Conservation (phyloP, 1,139 yeast genomes). For the Yamadazyma conglobata region DNA sequence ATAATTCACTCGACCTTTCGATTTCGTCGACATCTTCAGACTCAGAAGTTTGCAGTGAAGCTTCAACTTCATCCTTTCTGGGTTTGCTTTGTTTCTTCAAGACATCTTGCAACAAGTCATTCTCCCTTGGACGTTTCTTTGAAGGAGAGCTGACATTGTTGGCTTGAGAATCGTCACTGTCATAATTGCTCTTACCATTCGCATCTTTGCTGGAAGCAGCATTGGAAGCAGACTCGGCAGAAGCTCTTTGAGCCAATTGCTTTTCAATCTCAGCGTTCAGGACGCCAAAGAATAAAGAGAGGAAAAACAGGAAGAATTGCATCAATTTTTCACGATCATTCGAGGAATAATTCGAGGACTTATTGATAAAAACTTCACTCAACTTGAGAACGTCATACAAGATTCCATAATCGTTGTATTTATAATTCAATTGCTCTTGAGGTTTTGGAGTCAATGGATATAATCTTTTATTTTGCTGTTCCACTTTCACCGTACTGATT, state of each 20-base stretch:
- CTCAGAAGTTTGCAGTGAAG: constrained; percentile 32
- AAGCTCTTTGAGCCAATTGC: constrained; percentile 23
- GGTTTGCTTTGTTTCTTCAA: constrained; percentile 62
- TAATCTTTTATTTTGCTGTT: constrained; percentile 71
- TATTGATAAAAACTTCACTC: constrained; percentile 65
- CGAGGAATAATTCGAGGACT: constrained; percentile 70
- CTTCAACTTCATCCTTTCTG: constrained; percentile 36
- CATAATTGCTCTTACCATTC: constrained; percentile 1
- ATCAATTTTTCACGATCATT: constrained; percentile 78
- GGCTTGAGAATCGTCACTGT: constrained; percentile 4
- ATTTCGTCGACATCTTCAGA: constrained; percentile 42
- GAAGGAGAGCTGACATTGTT: constrained; percentile 16
- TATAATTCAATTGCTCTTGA: constrained; percentile 72
- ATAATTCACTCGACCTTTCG: constrained; percentile 61
- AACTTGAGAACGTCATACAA: constrained; percentile 71
- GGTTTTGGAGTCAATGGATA: constrained; percentile 88
- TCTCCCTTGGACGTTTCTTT: constrained; percentile 56
- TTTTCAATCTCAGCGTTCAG: constrained; percentile 29
- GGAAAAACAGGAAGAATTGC: constrained; percentile 67
- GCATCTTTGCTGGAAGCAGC: constrained; percentile 10
- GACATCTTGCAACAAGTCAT: constrained; percentile 70
- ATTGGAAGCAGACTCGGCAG: constrained; percentile 8
- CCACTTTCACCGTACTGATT: constrained; percentile 87
- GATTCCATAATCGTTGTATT: constrained; percentile 63
- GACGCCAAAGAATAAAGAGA: constrained; percentile 66